Conservation (phyloP, 2,329 filamentous ascomycete species). For the Clonostachys sp. region DNA sequence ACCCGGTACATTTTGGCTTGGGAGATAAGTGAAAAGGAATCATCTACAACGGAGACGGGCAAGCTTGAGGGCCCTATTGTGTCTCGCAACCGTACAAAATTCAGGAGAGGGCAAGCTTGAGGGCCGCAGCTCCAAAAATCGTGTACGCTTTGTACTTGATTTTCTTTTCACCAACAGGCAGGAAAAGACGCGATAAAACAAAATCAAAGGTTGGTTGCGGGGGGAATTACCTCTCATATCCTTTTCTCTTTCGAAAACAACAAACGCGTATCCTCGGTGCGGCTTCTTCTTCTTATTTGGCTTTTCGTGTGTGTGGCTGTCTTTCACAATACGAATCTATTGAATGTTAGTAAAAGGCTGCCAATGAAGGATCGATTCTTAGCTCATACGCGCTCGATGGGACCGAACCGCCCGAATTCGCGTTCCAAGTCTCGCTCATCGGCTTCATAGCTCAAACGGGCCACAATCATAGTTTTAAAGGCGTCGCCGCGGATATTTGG, state of each 20-base stretch:
- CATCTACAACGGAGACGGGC: constrained; percentile 37
- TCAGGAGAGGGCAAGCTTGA: constrained; percentile 33
- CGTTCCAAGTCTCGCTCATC: constrained; percentile 87
- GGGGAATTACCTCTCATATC: constrained; percentile 90
- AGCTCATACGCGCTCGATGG: constrained; percentile 77
- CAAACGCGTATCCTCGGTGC: constrained; percentile 90
- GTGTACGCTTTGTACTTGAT: constrained; percentile 3
- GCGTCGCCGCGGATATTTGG: constrained; percentile 87
- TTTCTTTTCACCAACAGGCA: constrained; percentile 3
- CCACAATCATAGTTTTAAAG: constrained; percentile 92
- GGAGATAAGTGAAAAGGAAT: constrained; percentile 15
- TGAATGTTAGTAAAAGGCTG: constrained; percentile 2
- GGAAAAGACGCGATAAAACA: constrained; percentile 15
- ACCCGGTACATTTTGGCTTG: constrained; percentile 7
- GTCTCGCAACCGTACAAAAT: constrained; percentile 37
- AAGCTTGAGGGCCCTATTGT: constrained; percentile 50
- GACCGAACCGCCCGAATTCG: constrained; percentile 89
- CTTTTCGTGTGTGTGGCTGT: constrained; percentile 65
- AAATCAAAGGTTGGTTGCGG: constrained; percentile 21
- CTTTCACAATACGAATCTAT: constrained; percentile 82
- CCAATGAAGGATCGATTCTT: background rate
- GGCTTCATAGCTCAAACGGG: constrained; percentile 83
- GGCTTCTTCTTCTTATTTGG: constrained; percentile 76
- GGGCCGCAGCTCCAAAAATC: constrained; percentile 26
- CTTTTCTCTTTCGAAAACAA: constrained; percentile 94